A percentile compares a stretch with the other conserved stretches of the same genome.
These are phyloP conservation scores for Albifimbria verrucaria DNA, from an alignment of 2,329 filamentous ascomycete genomes.

Conservation along the genomic window DNA sequence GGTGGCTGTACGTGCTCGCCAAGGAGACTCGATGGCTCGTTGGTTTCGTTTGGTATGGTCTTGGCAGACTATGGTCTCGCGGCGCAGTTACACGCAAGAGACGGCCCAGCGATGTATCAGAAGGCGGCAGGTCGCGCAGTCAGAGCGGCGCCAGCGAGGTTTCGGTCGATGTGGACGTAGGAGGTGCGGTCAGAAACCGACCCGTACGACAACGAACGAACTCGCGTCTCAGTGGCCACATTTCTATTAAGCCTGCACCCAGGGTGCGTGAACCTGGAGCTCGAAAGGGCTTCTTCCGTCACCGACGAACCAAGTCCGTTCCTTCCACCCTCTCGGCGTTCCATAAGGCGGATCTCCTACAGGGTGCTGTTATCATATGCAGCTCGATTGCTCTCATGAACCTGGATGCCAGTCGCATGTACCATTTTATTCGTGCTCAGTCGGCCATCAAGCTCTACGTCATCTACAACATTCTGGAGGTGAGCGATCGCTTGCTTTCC, in stretches of 20 bases:
- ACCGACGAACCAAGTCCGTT: conserved; percentile 76
- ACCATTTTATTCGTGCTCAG: conserved; percentile 94
- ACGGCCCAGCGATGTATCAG: conserved; percentile 28
- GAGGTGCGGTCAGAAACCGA: conserved; percentile 10
- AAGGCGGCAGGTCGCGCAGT: conserved; percentile 35
- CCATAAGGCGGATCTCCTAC: conserved; percentile 93
- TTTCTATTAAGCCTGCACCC: conserved; percentile 8
- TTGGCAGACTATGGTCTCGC: conserved; percentile 73
- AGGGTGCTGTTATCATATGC: conserved; percentile 81
- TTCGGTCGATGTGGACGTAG: conserved; percentile 11
- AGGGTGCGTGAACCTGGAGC: conserved; percentile 20
- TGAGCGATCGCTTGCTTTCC: conserved; percentile 83
- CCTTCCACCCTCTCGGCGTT: conserved; percentile 82
- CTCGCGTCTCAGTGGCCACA: conserved; percentile 4
- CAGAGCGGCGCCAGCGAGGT: conserved; percentile 31
- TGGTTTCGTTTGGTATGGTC: conserved; percentile 74
- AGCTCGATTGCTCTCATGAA: conserved; percentile 84
- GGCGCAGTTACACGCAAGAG: conserved; percentile 40
- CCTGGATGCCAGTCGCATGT: conserved; percentile 95
- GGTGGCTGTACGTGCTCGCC: conserved; percentile 70
- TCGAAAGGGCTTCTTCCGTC: conserved; percentile 41
- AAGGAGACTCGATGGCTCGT: conserved; percentile 71
- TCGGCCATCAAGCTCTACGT: conserved; percentile 98
- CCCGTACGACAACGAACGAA: conserved; percentile 5
- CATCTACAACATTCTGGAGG: conserved; percentile 96